These are phyloP conservation scores for Lactifluus volemus DNA, from an alignment of 768 basidiomycete species.

Conservation along the genomic window DNA sequence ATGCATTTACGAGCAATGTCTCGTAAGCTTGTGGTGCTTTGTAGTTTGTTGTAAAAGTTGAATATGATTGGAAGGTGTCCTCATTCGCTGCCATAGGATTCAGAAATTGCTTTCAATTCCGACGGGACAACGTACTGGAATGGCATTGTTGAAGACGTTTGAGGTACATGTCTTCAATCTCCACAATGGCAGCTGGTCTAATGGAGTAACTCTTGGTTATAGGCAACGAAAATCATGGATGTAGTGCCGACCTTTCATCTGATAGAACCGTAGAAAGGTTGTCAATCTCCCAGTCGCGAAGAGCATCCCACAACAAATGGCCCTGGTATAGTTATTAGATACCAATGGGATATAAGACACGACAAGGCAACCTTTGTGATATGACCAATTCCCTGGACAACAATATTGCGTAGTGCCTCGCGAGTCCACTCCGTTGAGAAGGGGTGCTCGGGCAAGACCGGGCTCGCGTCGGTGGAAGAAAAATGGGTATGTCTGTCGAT, in stretches of 20 bases:
- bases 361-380: constrained; percentile 46
- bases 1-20: constrained; percentile 61
- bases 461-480: constrained; percentile 30
- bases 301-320: constrained; percentile 58
- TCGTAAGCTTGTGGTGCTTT: constrained; percentile 75
- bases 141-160: constrained; percentile 69
- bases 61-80: constrained; percentile 78
- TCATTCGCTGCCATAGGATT: constrained; percentile 49
- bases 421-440: constrained; percentile 61
- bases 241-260: constrained; percentile 37
- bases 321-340: constrained; percentile 37
- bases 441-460: constrained; percentile 44
- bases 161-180: constrained; percentile 53
- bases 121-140: constrained; percentile 39
- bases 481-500: constrained; percentile 32
- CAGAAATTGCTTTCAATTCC: not conserved
- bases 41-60: constrained; percentile 77
- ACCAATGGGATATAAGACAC: not conserved
- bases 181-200: constrained; percentile 38
- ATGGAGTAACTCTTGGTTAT: not conserved
- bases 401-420: constrained; percentile 42
- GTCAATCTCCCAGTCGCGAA: constrained; percentile 69
- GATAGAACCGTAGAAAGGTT: constrained; percentile 41
- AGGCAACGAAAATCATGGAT: not conserved
- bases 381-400: constrained; percentile 50